phyloP scores from a whole-genome alignment of 352 stramenopile genomes.

The Globisporangium okanoganense region DNA sequence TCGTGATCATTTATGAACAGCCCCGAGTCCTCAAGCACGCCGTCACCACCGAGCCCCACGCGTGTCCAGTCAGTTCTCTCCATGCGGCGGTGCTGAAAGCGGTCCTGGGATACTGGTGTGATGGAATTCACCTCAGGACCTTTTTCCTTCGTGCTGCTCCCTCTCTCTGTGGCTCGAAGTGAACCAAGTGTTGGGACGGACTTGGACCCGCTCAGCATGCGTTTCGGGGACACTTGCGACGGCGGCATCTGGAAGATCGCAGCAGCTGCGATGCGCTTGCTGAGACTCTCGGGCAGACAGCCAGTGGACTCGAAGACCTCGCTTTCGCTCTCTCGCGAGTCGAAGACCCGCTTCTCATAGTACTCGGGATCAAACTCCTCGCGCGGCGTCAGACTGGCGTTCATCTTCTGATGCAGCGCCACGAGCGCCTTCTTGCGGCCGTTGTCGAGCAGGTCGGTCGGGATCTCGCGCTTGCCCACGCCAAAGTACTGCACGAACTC shows the following conservation, averaged over 20 bases:
- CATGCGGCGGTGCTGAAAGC: slow-evolving; percentile 47
- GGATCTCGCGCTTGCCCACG: slow-evolving; percentile 44
- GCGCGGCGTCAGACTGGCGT: slow-evolving; percentile 41
- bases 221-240: slow-evolving; percentile 7
- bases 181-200: slow-evolving; percentile 27
- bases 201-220: slow-evolving; percentile 10
- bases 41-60: slow-evolving; percentile 70
- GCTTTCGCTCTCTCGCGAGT: background rate
- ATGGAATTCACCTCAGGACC: slow-evolving; percentile 25
- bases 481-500: slow-evolving; percentile 84
- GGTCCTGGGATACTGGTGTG: slow-evolving; percentile 39
- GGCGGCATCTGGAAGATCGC: slow-evolving; percentile 22
- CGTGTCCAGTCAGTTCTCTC: slow-evolving; percentile 74
- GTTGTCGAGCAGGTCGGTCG: slow-evolving; percentile 65
- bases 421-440: slow-evolving; percentile 55
- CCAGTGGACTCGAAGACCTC: slow-evolving; percentile 11
- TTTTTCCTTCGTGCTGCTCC: background rate
- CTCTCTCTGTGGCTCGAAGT: slow-evolving; percentile 6
- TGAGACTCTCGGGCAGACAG: slow-evolving; percentile 58
- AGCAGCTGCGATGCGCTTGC: slow-evolving; percentile 36
- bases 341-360: slow-evolving; percentile 12
- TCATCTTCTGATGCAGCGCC: slow-evolving; percentile 51
- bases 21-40: slow-evolving; percentile 36
- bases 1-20: slow-evolving; percentile 37
- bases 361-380: slow-evolving; percentile 41